These are phyloP conservation scores for Aspergillus funiculosus DNA, from an alignment of 495 filamentous ascomycete species.

Conservation along the genomic window DNA sequence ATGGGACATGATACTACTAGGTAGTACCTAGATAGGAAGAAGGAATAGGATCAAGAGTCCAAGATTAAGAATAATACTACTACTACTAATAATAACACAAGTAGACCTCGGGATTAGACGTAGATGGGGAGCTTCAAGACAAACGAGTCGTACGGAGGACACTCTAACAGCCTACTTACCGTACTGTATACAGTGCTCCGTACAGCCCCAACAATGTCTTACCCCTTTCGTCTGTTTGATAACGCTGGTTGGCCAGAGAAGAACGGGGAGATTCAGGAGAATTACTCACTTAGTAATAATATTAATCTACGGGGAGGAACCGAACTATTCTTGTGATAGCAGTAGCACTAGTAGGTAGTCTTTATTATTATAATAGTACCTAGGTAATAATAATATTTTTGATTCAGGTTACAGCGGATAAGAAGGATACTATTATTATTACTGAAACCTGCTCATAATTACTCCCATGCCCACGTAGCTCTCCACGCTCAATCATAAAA, in stretches of 20 bases:
- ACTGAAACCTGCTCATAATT: too few species aligned
- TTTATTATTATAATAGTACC: slow-evolving; percentile 3
- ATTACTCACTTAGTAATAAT: too few species aligned
- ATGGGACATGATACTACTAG: too few species aligned
- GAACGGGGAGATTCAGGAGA: slow-evolving; percentile 19
- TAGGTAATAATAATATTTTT: not conserved
- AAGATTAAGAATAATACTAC: not conserved
- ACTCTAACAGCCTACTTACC: slow-evolving; percentile 8
- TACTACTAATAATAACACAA: not conserved
- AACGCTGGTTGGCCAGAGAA: slow-evolving; percentile 19
- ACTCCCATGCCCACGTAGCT: too few species aligned
- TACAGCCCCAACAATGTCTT: slow-evolving; percentile 21
- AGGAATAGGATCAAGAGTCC: not conserved
- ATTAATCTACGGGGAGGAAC: slow-evolving; percentile 13
- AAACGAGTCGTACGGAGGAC: too few species aligned
- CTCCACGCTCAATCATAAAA: too few species aligned
- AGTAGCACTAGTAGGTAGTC: not conserved
- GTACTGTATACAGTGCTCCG: too few species aligned
- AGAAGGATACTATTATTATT: too few species aligned
- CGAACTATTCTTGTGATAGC: not conserved
- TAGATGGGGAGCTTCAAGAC: too few species aligned
- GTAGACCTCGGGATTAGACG: not conserved
- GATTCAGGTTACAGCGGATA: not conserved
- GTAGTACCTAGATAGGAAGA: not conserved
- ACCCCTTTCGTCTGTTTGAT: slow-evolving; percentile 15